Evolutionary conservation across 2,329 filamentous ascomycete genomes (phyloP), one percentile per base, ranked within the genome.

Genomic region (Cladosporium halotolerans): DNA sequence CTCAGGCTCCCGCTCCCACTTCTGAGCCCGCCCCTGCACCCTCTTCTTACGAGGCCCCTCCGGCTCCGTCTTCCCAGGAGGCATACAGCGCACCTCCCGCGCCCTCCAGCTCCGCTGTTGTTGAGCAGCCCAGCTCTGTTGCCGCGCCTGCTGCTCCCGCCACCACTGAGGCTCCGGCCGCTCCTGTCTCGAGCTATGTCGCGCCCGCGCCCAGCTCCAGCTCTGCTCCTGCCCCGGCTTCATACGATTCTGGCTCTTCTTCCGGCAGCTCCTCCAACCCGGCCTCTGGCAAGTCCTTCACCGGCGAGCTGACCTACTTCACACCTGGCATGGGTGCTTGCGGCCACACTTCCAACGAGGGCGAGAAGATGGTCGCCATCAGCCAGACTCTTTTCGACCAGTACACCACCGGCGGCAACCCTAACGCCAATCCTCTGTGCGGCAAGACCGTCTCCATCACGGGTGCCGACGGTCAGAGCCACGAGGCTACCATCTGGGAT

Each of bases 231-330:
- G 39, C 57, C 2, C 52, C 60, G 16, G 52, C 59, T 32, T 52
- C 58, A 9, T 54, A 59, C 51, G 57, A 58, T 32, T 48, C 57
- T 33, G 48, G 53, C 33, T 39, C 54, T 47, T 54, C 52, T 23
- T 46, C 50, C 39, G n/a, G 48, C 19, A 45, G 43, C 44, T 42
- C 40, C 40, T 9, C 16, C 40, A 51, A 51, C 48, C 48, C 48
- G 4, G 60, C 65, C 23, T 55, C 67, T 8, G 72, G 69, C 45
- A 63, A 64, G 28, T 67, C 61, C 31, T 76, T 69, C 72, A 64
- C 66, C 0, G 88, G 88, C 57, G 80, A 90, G 46, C 77, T 89
- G 60, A 93, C 89, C 55, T 91, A 81, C 76, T 95, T 88, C 73
- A 72, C 76, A 39, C 74, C 85, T 45, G 88, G 85, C 40, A 66